Evolutionary conservation across 805 yeast species (phyloP), one percentile per base, ranked within the genome.

Genomic region (Wickerhamiella australiensis): DNA sequence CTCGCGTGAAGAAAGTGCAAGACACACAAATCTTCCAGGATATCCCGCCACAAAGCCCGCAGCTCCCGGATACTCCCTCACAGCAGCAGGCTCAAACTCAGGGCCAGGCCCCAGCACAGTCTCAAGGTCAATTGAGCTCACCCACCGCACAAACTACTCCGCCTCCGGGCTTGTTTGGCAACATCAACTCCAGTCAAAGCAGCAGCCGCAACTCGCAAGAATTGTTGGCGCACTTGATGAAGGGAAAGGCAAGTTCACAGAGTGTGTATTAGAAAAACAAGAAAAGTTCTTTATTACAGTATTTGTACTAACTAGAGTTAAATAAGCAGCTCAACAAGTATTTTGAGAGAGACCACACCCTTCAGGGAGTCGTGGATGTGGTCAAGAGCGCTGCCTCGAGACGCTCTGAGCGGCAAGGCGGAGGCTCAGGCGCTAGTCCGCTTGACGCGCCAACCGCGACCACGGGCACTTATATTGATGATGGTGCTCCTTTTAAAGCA

Each of bases 151-250:
- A 41, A 41, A 23, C 44, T n/a, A 41, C 44, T 25, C 84, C 86
- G 3, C 88, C 88, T 36, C 90, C 87, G 5, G 87, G 87, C 4
- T 70, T 80, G 57, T 76, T 78, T 57, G 54, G 46, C 46, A 49
- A 15, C 46, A 50, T 41, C 31, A 41, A 41, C 31, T 17, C 42
- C 13, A 37, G 9, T 37, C n/a, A 33, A 47, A 37, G 42, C 49
- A 57, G 53, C 49, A 53, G 52, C 48, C 59, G 58, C 50, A 78
- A 83, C 45, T 81, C 88, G 52, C 79, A 86, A 37, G 95, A 86
- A 61, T 72, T 87, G 59, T 72, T 87, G 58, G 85, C 79, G 51
- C 96, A 86, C 64, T 70, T 87, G 61, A 80, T 87, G 79, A 80
- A 81, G 57, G 94, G 94, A 45, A 42, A 53, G 42, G 36, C 42